Base-by-base conservation (phyloP, 192 early-diverging fungal species). In the Geosiphon pyriformis region DNA sequence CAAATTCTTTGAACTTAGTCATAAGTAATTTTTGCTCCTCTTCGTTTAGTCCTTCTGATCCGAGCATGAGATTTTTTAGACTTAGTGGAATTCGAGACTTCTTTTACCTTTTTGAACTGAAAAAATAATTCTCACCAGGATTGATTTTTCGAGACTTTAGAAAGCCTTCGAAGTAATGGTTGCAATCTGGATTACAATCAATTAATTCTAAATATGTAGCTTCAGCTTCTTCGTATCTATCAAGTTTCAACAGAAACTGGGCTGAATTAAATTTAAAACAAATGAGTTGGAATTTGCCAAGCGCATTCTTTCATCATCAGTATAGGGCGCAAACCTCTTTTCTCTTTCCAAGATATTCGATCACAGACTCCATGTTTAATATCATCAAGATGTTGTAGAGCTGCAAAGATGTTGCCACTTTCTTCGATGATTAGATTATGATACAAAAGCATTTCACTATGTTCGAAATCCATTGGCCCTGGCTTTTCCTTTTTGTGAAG, bases 401-500 rank as follows among this genome's bases (percentile, higher is more conserved):
- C 94, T 18, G 57, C 72, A 65, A 92, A 69, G 53, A 80, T 78
- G 52, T 96, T 86, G 10, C 94, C 94, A 6, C 68, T 81, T 68
- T 93, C 91, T 75, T 97, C 92, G 32, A 94, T 72, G 22, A 98
- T 64, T 72, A 78, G 79, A 79, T 90, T 93, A 72, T 91, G 86
- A 80, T 94, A 98, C 78, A 98, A 69, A 23, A 87, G 58, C 61
- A 95, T 71, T 74, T 98, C 94, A 55, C 87, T 89, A 67, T 85
- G 79, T 73, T 96, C 92, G 59, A 74, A 87, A 67, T 80, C 77
- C 52, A 74, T 70, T 25, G 72, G 65, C 6, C 64, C 33, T 2
- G 74, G 75, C 8, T 72, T 65, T 34, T 74, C 76, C 70, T 74
- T 8, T 23, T 23, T 42, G 15, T n/a, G n/a, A 42, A 42, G 15